Conservation (phyloP, 202 grass and related monocot genomes). For the Dendrocalamus latiflorus region DNA sequence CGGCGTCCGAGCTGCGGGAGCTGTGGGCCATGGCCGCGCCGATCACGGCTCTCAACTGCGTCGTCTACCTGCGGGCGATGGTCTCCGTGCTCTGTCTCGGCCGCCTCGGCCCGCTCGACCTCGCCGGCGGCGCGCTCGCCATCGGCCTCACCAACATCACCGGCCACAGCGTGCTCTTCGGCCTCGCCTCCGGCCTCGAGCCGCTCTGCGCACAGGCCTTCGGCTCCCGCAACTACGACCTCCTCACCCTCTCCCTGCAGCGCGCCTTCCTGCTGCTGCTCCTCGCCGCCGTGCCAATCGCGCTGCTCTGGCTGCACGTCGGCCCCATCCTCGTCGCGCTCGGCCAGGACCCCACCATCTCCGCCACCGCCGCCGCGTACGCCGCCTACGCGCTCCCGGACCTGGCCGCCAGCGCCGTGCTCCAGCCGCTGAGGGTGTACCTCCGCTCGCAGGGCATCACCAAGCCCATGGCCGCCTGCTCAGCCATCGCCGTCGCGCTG, state of each 20-base stretch:
- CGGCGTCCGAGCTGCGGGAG: slow-evolving; percentile 49
- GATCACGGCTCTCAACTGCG: slow-evolving; percentile 77
- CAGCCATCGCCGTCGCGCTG: slow-evolving; percentile 67
- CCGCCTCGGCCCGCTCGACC: slow-evolving; percentile 69
- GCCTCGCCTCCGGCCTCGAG: slow-evolving; percentile 80
- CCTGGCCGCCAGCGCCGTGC: slow-evolving; percentile 57
- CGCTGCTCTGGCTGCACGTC: slow-evolving; percentile 75
- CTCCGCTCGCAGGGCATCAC: slow-evolving; percentile 89
- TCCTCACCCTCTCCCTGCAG: slow-evolving; percentile 84
- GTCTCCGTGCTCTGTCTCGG: slow-evolving; percentile 87
- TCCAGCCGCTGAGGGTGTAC: slow-evolving; percentile 89
- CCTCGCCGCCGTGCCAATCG: slow-evolving; percentile 65
- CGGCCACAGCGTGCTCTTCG: slow-evolving; percentile 84
- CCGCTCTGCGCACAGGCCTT: slow-evolving; percentile 80
- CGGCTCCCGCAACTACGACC: slow-evolving; percentile 71
- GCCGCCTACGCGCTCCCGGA: slow-evolving; percentile 71
- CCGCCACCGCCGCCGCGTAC: slow-evolving; percentile 58
- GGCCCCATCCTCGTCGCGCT: slow-evolving; percentile 77
- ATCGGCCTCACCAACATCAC: slow-evolving; percentile 98
- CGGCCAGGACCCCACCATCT: slow-evolving; percentile 79
- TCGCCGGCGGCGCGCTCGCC: slow-evolving; percentile 83
- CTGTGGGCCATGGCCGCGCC: slow-evolving; percentile 74
- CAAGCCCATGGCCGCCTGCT: slow-evolving; percentile 86
- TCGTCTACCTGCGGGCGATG: slow-evolving; percentile 91
- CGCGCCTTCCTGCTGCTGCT: slow-evolving; percentile 68